Conservation (phyloP, 805 yeast genomes). For the Danielozyma ontarioensis region DNA sequence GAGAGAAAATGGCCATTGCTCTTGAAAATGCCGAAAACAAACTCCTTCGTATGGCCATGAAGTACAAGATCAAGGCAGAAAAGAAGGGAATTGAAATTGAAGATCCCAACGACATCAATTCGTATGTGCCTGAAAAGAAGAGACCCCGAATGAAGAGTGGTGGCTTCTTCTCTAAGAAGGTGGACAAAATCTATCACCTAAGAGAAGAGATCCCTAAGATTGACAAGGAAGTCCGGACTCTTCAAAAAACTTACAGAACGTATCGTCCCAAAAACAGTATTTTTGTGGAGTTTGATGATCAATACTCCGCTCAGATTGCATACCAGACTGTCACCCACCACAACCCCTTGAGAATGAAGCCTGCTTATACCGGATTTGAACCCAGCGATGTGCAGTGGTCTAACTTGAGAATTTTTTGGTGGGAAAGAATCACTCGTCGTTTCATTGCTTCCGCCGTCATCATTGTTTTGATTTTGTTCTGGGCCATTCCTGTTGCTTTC, state of each 20-base stretch:
- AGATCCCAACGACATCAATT: slow-evolving; percentile 43
- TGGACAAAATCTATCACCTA: slow-evolving; percentile 57
- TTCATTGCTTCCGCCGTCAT: slow-evolving; percentile 50
- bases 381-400: slow-evolving; percentile 65
- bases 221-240: slow-evolving; percentile 48
- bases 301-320: slow-evolving; percentile 71
- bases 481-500: slow-evolving; percentile 78
- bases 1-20: slow-evolving; percentile 53
- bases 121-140: slow-evolving; percentile 60
- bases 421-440: slow-evolving; percentile 61
- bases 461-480: slow-evolving; percentile 50
- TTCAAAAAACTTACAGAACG: slow-evolving; percentile 48
- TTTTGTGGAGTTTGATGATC: slow-evolving; percentile 74
- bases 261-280: slow-evolving; percentile 70
- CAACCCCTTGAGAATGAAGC: slow-evolving; percentile 57
- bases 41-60: slow-evolving; percentile 57
- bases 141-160: slow-evolving; percentile 54
- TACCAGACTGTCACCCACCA: slow-evolving; percentile 60
- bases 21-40: slow-evolving; percentile 65
- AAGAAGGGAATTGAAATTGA: slow-evolving; percentile 53
- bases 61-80: slow-evolving; percentile 56
- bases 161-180: slow-evolving; percentile 47
- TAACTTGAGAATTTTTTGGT: slow-evolving; percentile 74
- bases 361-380: slow-evolving; percentile 57
- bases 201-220: slow-evolving; percentile 52